Base-by-base conservation (phyloP, 1,139 yeast species). In the Suhomyces wounanorum region DNA sequence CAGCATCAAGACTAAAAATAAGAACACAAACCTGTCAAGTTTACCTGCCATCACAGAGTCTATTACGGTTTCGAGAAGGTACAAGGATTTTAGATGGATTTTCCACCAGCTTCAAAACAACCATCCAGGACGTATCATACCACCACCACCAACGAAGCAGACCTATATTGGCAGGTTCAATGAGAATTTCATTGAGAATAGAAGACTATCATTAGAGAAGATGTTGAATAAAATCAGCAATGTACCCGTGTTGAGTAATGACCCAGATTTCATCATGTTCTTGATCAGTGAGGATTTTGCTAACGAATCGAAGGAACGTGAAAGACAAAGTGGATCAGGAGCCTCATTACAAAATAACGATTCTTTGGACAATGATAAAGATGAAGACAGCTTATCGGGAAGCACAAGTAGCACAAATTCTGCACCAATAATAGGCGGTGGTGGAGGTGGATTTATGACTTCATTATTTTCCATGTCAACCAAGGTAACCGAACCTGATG, bases 101-200 rank as follows among this genome's bases (percentile, higher is more conserved):
- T 92, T 90, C 67, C 90, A 90, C 59, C 97, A 94, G 60, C 74
- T 94, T 33, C 90, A 89, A 62, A 82, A 82, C 57, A 89, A 87
- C 60, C 91, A 94, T 63, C 96, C 96, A 30, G 99, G 99, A 0
- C 77, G 81, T 52, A 87, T 95, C 40, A 85, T 95, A 26, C 99
- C 99, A 0, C 97, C 99, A 0, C 98, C 99, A 10, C 99, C 99
- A 1, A 89, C 90, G 37, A 95, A 95, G 64, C 98, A 94, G 67
- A 89, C 90, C 0, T 75, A 75, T 49, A 87, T 92, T 52, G 97
- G 97, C 3, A 77, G 96, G 56, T 87, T 87, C 69, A 89, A 90
- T 62, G 92, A 89, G 58, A 91, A 85, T 61, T 91, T 94, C 62
- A 85, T 94, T 48, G 98, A 92, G 65, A 84, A 83, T 57, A 81